Conservation (phyloP, 768 basidiomycete genomes). For the Podaxis sp. region DNA sequence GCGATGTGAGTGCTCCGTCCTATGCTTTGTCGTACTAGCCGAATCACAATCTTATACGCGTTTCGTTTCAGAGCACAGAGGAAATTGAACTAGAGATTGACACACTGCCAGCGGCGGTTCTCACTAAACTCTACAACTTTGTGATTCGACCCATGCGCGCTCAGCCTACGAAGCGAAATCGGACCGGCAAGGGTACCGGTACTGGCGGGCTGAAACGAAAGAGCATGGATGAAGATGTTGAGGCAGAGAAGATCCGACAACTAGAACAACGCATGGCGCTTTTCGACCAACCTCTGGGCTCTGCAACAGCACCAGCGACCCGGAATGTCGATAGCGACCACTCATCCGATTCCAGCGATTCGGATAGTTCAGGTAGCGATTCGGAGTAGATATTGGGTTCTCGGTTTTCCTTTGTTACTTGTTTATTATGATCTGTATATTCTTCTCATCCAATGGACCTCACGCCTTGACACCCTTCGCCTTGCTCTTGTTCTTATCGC, state of each 20-base stretch:
- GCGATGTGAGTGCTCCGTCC: conserved; percentile 61
- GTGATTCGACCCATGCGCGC: conserved; percentile 73
- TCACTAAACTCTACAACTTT: conserved; percentile 93
- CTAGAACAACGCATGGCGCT: conserved; percentile 85
- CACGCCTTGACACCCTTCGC: background rate
- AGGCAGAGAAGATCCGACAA: conserved; percentile 90
- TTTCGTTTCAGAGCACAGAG: conserved; percentile 69
- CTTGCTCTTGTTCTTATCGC: conserved; percentile 8
- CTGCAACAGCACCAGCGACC: conserved; percentile 30
- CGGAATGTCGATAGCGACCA: conserved; percentile 60
- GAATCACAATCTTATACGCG: conserved; percentile 13
- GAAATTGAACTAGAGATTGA: conserved; percentile 99
- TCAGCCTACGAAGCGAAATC: conserved; percentile 59
- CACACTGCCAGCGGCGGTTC: conserved; percentile 75
- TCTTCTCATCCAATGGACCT: conserved; percentile 23
- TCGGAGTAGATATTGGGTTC: conserved; percentile 48
- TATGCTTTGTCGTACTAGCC: conserved; percentile 8
- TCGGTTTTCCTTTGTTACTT: conserved; percentile 16
- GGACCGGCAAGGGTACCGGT: conserved; percentile 72
- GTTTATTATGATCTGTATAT: conserved; percentile 26
- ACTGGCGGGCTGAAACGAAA: conserved; percentile 91
- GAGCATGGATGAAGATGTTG: conserved; percentile 96
- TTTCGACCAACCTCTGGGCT: conserved; percentile 62
- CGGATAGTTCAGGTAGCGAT: conserved; percentile 79
- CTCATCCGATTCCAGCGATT: conserved; percentile 76